phyloP scores from a whole-genome alignment of 805 yeast species.

The Candida rishiriensis region DNA sequence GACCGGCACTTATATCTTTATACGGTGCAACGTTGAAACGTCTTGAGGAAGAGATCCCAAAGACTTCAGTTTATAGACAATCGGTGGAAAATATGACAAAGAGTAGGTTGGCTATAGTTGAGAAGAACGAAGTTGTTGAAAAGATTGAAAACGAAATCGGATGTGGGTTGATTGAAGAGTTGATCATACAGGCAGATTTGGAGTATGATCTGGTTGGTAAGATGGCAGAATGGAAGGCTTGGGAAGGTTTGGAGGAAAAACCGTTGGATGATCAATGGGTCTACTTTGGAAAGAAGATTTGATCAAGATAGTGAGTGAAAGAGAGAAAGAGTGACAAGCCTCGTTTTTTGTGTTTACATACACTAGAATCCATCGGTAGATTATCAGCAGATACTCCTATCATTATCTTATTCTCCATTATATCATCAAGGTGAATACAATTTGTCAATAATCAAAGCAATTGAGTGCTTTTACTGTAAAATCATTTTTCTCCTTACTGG shows the following conservation, averaged over 20 bases:
- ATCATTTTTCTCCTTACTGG: no score
- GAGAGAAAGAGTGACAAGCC: no score
- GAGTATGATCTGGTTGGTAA: conserved; percentile 66
- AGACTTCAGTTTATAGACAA: conserved; percentile 68
- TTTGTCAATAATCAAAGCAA: no score
- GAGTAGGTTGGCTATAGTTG: conserved; percentile 64
- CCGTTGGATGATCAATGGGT: conserved; percentile 84
- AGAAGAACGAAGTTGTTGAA: conserved; percentile 53
- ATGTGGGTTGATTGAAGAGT: conserved; percentile 79
- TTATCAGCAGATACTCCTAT: no score
- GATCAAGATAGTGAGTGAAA: conserved; percentile 13
- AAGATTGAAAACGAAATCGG: conserved; percentile 73
- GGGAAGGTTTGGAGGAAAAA: conserved; percentile 80
- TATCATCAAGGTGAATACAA: no score
- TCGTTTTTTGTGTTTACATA: no score
- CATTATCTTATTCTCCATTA: no score
- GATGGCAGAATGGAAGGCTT: conserved; percentile 63
- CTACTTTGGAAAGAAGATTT: conserved; percentile 64
- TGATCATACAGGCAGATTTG: conserved; percentile 76
- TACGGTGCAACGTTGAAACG: conserved; percentile 65
- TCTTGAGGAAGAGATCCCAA: conserved; percentile 59
- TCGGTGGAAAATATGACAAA: conserved; percentile 69
- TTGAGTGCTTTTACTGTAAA: no score
- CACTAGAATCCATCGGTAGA: no score
- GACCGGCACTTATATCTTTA: conserved; percentile 68